Evolutionary conservation across 352 stramenopile species (phyloP).

Genomic region (Phytophthora palmivora): DNA sequence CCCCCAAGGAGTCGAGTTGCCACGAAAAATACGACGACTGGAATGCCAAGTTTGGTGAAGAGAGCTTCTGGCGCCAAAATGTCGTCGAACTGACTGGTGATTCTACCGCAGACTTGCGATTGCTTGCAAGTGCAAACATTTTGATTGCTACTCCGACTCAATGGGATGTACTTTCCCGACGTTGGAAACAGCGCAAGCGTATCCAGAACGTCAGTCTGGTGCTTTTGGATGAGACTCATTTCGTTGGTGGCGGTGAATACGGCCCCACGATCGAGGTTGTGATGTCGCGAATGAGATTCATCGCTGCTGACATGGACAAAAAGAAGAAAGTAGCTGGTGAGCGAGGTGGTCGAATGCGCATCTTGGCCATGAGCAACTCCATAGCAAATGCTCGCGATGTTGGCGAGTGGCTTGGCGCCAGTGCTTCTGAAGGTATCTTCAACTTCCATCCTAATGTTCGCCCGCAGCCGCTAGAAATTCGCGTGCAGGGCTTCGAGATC

Average conservation of each 20-base stretch:
- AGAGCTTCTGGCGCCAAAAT: slow-evolving; percentile 81
- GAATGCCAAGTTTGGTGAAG: slow-evolving; percentile 83
- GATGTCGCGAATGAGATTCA: slow-evolving; percentile 98
- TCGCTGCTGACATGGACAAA: slow-evolving; percentile 91
- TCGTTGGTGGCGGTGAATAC: slow-evolving; percentile 92
- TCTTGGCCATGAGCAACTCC: slow-evolving; percentile 96
- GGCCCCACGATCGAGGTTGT: slow-evolving; percentile 97
- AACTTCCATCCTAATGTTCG: slow-evolving; percentile 91
- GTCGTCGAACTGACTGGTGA: slow-evolving; percentile 96
- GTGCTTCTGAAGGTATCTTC: slow-evolving; percentile 82
- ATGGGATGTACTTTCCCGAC: slow-evolving; percentile 96
- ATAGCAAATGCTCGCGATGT: slow-evolving; percentile 98
- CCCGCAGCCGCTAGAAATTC: slow-evolving; percentile 97
- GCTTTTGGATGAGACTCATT: slow-evolving; percentile 98
- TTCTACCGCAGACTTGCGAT: slow-evolving; percentile 90
- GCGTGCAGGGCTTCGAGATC: slow-evolving; percentile 98
- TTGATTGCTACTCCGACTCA: slow-evolving; percentile 95
- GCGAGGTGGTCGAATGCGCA: slow-evolving; percentile 73
- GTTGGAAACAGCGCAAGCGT: slow-evolving; percentile 97
- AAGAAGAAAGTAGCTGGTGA: slow-evolving; percentile 54
- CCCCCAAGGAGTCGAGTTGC: slow-evolving; percentile 85
- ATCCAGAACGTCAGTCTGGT: slow-evolving; percentile 96
- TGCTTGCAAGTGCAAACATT: slow-evolving; percentile 92
- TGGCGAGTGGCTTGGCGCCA: slow-evolving; percentile 97
- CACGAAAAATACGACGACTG: slow-evolving; percentile 84